These are phyloP conservation scores for Colletotrichum gloeosporioides DNA, from an alignment of 2,329 filamentous ascomycete genomes.

Conservation along the genomic window DNA sequence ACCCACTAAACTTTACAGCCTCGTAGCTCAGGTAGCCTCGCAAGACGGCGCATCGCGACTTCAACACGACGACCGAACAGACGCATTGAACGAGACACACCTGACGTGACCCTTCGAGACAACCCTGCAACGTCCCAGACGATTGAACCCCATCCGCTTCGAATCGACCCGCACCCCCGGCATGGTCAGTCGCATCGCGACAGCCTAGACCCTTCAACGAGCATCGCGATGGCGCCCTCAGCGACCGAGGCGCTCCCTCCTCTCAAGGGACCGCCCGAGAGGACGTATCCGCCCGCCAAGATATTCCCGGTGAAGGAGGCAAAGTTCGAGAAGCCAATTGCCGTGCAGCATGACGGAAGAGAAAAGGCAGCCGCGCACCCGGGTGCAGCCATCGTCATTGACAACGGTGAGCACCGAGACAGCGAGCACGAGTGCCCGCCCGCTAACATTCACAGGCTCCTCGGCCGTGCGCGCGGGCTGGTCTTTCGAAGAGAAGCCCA, in stretches of 20 bases:
- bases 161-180: background rate
- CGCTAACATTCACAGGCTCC: constrained; percentile 65
- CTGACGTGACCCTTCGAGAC: background rate
- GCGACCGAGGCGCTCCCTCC: constrained; percentile 51
- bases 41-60: constrained; percentile 20
- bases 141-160: background rate
- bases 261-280: constrained; percentile 43
- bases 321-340: constrained; percentile 61
- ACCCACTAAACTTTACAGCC: constrained; percentile 24
- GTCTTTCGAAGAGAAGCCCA: constrained; percentile 88
- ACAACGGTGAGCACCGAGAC: constrained; percentile 79
- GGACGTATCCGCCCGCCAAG: constrained; percentile 56
- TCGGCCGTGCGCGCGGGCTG: constrained; percentile 90
- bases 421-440: constrained; percentile 1
- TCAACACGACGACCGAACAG: constrained; percentile 4
- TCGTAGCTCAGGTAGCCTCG: constrained; percentile 35
- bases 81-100: constrained; percentile 9
- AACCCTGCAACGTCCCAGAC: background rate
- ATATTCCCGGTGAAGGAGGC: constrained; percentile 68
- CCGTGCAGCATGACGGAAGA: constrained; percentile 70
- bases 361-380: constrained; percentile 65
- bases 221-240: constrained; percentile 55
- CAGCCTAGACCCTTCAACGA: constrained; percentile 21
- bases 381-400: constrained; percentile 88
- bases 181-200: constrained; percentile 23